A percentile compares a stretch with the other conserved stretches of the same genome.
Evolutionary conservation across 768 basidiomycete genomes (phyloP).

Genomic region (Gyrodon lividus): DNA sequence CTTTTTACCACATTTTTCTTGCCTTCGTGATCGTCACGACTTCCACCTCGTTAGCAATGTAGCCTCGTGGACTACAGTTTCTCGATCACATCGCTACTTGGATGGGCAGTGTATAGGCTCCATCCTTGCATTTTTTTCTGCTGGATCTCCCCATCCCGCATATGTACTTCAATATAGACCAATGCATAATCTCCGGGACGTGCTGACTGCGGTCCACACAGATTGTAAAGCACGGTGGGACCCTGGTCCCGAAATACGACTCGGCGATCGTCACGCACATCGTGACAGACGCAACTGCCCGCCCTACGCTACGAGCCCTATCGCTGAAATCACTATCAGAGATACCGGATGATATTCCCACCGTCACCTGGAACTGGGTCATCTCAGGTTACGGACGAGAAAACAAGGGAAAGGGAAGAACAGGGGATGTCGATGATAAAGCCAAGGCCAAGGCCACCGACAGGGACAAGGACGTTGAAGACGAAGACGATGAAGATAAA

Average conservation of each 20-base stretch:
- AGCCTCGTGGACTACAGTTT: neutral
- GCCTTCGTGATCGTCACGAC: neutral
- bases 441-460: constrained; percentile 9
- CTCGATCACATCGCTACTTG: neutral
- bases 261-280: constrained; percentile 61
- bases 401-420: constrained; percentile 14
- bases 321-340: constrained; percentile 51
- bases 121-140: neutral
- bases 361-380: constrained; percentile 65
- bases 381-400: constrained; percentile 36
- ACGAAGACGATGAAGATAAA: constrained; percentile 3
- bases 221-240: constrained; percentile 66
- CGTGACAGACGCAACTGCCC: constrained; percentile 45
- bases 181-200: neutral
- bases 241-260: constrained; percentile 58
- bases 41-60: neutral
- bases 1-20: neutral
- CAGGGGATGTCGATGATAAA: constrained; percentile 11
- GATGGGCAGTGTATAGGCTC: neutral
- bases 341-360: constrained; percentile 65
- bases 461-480: neutral
- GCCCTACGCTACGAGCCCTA: constrained; percentile 36
- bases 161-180: neutral
- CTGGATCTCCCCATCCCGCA: neutral
- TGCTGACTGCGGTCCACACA: constrained; percentile 27